phyloP scores from a whole-genome alignment of 345 rosid species.

The Hypericum perforatum region DNA sequence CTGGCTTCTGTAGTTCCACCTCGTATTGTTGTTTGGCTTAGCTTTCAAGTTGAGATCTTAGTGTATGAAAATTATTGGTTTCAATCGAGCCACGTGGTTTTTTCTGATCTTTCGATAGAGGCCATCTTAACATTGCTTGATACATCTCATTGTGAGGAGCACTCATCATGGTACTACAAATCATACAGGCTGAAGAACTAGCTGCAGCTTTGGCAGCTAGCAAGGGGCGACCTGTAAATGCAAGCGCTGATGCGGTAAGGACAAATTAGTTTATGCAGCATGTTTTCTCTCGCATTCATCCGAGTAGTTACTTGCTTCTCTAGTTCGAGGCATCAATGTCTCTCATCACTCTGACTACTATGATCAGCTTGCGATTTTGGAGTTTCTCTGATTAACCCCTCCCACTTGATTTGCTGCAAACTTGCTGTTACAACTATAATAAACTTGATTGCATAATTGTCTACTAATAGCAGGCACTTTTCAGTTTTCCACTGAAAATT shows the following conservation, averaged over 20 bases:
- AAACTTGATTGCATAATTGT: no score
- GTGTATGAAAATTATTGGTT: no score
- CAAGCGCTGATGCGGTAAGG: slow-evolving; percentile 58
- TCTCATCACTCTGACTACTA: no score
- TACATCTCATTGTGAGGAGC: slow-evolving; percentile 1
- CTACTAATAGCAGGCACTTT: no score
- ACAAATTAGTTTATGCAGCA: neutral
- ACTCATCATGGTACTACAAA: slow-evolving; percentile 10
- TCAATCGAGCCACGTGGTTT: neutral
- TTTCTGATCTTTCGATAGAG: neutral
- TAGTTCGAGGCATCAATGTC: neutral
- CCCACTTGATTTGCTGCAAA: no score
- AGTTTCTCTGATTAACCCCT: no score
- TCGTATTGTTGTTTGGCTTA: no score
- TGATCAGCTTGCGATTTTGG: no score
- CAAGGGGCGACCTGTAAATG: slow-evolving; percentile 46
- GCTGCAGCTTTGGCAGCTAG: slow-evolving; percentile 78
- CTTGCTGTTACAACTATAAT: no score
- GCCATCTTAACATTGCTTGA: neutral
- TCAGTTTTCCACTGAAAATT: no score
- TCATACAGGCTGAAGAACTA: slow-evolving; percentile 80
- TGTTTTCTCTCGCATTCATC: neutral
- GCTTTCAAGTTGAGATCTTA: no score
- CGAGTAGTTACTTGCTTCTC: neutral
- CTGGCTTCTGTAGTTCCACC: neutral